Base-by-base conservation (phyloP, 2,329 filamentous ascomycete genomes). In the Cladophialophora chaetospira region DNA sequence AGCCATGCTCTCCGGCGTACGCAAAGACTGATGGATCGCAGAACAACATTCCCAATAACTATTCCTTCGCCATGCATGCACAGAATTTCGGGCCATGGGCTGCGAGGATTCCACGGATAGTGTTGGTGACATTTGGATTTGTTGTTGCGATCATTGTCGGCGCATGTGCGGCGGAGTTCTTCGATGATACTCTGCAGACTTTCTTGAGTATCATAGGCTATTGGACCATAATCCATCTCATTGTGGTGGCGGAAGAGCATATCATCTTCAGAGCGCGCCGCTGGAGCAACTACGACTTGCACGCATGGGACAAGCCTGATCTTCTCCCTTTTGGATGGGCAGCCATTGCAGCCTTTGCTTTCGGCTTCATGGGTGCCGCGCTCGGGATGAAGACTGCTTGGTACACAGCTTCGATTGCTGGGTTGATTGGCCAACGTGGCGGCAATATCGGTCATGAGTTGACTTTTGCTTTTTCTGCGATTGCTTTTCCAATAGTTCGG, bases 61-160 rank as follows among this genome's bases (percentile, higher is more conserved):
- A 50, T 36, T 50, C 47, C 4, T 50, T 50, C n/a, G 47, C 47
- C 33, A 50, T 50, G 47, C 47, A 50, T 50, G 47, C 47, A 15
- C 47, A 50, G 31, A 50, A 50, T 11, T 50, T 50, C 29, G 47
- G 47, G 5, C 47, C 47, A n/a, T 50, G 47, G 47, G 47, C 47
- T 15, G 47, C 47, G 9, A 31, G 47, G 11, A 50, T 50, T 28
- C 47, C 47, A 13, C 31, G 47, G 17, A 50, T 50, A 10, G n/a
- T 50, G 15, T 33, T 50, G 1, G 47, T 50, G 31, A 50, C 47
- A 4, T 36, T 50, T 19, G 47, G 47, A 3, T 50, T 50, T 25
- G 35, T 50, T 15, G 47, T 25, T 5, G 47, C 47, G 13, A 26
- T 50, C 33, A 50, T 50, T 11, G 47, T 50, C 4, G 47, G 47